Conservation (phyloP, 768 basidiomycete species). For the Termitomyces sp. region DNA sequence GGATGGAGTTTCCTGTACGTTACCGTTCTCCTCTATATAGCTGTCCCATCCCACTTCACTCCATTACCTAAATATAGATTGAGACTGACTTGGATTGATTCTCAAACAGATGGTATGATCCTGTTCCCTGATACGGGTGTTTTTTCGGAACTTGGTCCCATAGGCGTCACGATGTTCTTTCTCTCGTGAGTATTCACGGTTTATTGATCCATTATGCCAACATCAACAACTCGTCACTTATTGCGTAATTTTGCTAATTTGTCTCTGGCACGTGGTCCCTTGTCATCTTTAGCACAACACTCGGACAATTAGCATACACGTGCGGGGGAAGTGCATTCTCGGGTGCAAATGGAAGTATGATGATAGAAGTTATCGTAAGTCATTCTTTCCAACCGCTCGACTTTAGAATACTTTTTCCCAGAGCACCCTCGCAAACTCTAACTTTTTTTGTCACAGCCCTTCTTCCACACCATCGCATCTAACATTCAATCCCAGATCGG, state of each 20-base stretch:
- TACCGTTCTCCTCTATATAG: not conserved
- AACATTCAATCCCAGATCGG: slow-evolving; percentile 73
- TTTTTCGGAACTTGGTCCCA: slow-evolving; percentile 76
- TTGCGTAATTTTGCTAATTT: not conserved
- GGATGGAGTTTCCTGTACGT: slow-evolving; percentile 88
- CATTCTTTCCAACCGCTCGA: not conserved
- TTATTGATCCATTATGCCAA: not conserved
- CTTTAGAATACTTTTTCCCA: not conserved
- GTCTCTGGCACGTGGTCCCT: not conserved
- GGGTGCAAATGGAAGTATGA: slow-evolving; percentile 92
- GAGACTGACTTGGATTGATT: not conserved
- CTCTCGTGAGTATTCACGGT: slow-evolving; percentile 47
- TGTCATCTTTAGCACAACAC: not conserved
- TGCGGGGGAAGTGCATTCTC: slow-evolving; percentile 85
- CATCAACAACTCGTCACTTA: slow-evolving; percentile 35
- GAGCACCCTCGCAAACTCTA: not conserved
- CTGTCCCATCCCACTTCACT: no score
- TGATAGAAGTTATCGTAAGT: slow-evolving; percentile 95
- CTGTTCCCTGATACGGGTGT: slow-evolving; percentile 83
- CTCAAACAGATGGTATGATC: slow-evolving; percentile 79
- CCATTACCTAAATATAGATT: not conserved
- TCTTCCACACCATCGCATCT: slow-evolving; percentile 88
- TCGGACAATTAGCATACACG: slow-evolving; percentile 82
- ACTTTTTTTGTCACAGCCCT: slow-evolving; percentile 52
- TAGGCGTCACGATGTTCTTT: slow-evolving; percentile 96